These are phyloP conservation scores for Linnemannia zychae DNA, from an alignment of 192 early-diverging fungal genomes.

Conservation along the genomic window DNA sequence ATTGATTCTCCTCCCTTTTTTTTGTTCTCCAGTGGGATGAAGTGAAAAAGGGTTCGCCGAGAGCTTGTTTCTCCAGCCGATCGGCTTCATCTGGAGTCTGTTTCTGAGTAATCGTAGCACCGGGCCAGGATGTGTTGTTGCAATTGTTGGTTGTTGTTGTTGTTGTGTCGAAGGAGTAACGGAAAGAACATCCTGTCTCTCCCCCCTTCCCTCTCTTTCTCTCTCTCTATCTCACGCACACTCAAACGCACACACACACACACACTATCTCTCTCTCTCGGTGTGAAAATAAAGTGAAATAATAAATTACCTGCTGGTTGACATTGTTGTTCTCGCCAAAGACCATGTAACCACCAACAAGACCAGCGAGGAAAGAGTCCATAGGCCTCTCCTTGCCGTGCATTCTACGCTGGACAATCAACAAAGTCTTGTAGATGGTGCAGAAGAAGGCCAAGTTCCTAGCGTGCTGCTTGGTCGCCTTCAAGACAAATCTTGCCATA, in stretches of 20 bases:
- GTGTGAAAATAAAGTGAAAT: background rate
- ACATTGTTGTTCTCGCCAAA: conserved; percentile 97
- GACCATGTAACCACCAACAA: conserved; percentile 92
- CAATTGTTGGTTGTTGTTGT: too few species aligned
- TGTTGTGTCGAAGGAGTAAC: background rate
- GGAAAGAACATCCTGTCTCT: background rate
- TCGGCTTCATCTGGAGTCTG: background rate
- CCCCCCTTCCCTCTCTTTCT: too few species aligned
- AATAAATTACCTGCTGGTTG: conserved; percentile 87
- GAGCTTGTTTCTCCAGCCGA: conserved; percentile 6
- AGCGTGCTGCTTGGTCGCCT: conserved; percentile 91
- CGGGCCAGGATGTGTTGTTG: background rate
- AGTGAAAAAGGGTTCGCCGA: background rate
- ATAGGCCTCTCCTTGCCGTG: conserved; percentile 80
- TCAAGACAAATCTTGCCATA: conserved; percentile 82
- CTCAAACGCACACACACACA: too few species aligned
- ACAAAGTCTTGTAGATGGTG: conserved; percentile 93
- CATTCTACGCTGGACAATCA: conserved; percentile 81
- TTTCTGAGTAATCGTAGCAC: background rate
- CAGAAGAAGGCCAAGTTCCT: conserved; percentile 92
- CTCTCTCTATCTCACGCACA: too few species aligned
- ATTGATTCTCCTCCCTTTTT: background rate
- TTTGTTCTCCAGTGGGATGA: background rate
- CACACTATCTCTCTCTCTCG: too few species aligned
- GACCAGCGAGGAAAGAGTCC: conserved; percentile 92